Base-by-base conservation (phyloP, 495 filamentous ascomycete genomes). In the Hamigera avellanea region DNA sequence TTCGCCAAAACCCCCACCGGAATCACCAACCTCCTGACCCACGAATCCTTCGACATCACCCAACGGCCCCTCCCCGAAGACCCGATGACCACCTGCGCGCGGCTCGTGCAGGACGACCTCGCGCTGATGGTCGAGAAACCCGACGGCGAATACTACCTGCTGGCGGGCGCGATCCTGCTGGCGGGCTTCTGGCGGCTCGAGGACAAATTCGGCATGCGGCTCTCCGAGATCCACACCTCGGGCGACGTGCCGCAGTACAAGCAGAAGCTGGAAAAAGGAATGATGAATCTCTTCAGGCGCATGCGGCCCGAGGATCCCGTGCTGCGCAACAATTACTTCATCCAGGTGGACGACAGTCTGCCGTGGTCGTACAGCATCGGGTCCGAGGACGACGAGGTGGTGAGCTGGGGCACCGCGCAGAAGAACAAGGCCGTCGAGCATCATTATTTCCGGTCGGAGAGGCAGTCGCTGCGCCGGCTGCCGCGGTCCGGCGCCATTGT, bases 141-240 rank as follows among this genome's bases (percentile, higher is more conserved):
- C 1, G 83, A 93, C 48, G 81, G 83, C 16, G 76, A 89, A 53
- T 93, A 95, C 59, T 84, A 88, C 56, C 74, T 93, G 1, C 68
- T 86, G 1, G 83, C 85, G 2, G 87, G 86, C 9, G 70, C 79
- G 5, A 79, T 91, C 35, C 66, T 93, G 8, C 68, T 95, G 0
- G 74, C 86, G 0, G 86, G 86, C 0, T 95, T 93, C 64, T 93
- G 86, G 87, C 75, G 84, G 6, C 70, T 93, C 5, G 64, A 70
- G 35, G 83, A 93, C 49, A 93, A 95, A 60, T 78, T 82, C 53
- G 81, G 81, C 6, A 91, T 95, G 86, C 65, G 69, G 15, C 58
- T 93, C 3, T 76, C 73, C 2, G 81, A 91, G 44, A 91, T 95
- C 52, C 87, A 95, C 51, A 85, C 81, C 0, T 76, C 72, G 1